These are phyloP conservation scores for Stephania cephalantha DNA, from an alignment of 164 flowering plant genomes.

Conservation along the genomic window DNA sequence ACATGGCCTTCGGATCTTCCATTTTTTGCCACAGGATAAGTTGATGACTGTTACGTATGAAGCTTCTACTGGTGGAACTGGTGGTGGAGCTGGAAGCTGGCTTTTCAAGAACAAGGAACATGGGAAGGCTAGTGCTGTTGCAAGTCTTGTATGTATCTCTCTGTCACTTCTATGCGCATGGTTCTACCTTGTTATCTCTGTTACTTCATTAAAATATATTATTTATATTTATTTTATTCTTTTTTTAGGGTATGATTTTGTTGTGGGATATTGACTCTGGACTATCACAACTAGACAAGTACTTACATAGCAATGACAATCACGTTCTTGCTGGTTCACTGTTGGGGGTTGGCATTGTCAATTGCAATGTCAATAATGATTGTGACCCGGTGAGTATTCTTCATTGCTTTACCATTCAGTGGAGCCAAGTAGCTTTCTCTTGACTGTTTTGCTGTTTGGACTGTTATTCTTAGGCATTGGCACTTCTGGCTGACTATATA, in stretches of 20 bases:
- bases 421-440: neutral
- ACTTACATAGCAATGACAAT: constrained; percentile 80
- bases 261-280: constrained; percentile 98
- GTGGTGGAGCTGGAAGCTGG: constrained; percentile 57
- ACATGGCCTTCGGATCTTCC: neutral
- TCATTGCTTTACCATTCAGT: neutral
- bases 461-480: constrained; percentile 58
- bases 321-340: constrained; percentile 88
- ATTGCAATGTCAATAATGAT: constrained; percentile 68
- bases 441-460: neutral
- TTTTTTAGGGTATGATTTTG: constrained; percentile 79
- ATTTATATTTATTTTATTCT: constrained; percentile 3
- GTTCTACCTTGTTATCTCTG: too few species aligned
- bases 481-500: constrained; percentile 70
- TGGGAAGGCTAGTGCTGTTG: constrained; percentile 99
- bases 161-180: neutral
- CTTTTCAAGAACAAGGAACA: constrained; percentile 97
- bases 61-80: constrained; percentile 49
- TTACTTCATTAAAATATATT: neutral
- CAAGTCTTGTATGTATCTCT: constrained; percentile 67
- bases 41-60: constrained; percentile 87
- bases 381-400: constrained; percentile 83
- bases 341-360: constrained; percentile 92
- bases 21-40: constrained; percentile 61
- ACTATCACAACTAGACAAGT: constrained; percentile 87